Conservation (phyloP, 2,329 filamentous ascomycete species). For the Microthyrium microscopicum region DNA sequence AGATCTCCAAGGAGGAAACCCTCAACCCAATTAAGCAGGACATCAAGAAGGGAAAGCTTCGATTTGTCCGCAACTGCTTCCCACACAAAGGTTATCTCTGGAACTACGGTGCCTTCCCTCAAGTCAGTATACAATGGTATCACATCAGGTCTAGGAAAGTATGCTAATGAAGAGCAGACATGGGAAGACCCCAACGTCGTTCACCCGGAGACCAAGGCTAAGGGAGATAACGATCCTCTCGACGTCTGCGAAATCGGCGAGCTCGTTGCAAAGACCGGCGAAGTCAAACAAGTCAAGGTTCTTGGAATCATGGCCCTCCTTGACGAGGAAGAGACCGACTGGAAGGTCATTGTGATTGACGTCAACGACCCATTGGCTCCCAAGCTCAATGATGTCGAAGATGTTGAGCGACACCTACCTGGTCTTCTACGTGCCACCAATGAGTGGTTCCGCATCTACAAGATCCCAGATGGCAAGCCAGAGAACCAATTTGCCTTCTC, state of each 20-base stretch:
- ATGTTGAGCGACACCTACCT: constrained; percentile 95
- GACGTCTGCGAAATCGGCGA: constrained; percentile 99
- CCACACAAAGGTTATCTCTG: constrained; percentile 99
- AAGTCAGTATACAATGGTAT: constrained; percentile 39
- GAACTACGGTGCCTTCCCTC: constrained; percentile 99
- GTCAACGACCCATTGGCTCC: constrained; percentile 89
- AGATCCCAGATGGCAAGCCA: constrained; percentile 99
- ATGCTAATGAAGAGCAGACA: constrained; percentile 42
- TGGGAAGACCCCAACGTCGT: constrained; percentile 96
- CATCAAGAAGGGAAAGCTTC: constrained; percentile 98
- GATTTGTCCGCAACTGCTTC: constrained; percentile 99
- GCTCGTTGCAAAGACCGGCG: constrained; percentile 85
- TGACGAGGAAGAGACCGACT: constrained; percentile 99
- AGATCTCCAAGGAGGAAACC: constrained; percentile 98
- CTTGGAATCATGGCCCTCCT: constrained; percentile 98
- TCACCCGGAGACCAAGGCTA: constrained; percentile 98
- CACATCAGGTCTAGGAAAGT: not conserved
- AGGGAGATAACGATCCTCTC: constrained; percentile 97
- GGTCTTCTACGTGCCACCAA: constrained; percentile 95
- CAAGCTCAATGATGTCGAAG: constrained; percentile 97
- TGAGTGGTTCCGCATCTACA: constrained; percentile 99
- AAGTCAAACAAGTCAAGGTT: constrained; percentile 99
- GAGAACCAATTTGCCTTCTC: constrained; percentile 99
- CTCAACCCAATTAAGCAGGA: constrained; percentile 99
- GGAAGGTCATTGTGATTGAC: constrained; percentile 99